These are phyloP conservation scores for Exophiala xenobiotica DNA, from an alignment of 2,329 filamentous ascomycete species.

Conservation along the genomic window DNA sequence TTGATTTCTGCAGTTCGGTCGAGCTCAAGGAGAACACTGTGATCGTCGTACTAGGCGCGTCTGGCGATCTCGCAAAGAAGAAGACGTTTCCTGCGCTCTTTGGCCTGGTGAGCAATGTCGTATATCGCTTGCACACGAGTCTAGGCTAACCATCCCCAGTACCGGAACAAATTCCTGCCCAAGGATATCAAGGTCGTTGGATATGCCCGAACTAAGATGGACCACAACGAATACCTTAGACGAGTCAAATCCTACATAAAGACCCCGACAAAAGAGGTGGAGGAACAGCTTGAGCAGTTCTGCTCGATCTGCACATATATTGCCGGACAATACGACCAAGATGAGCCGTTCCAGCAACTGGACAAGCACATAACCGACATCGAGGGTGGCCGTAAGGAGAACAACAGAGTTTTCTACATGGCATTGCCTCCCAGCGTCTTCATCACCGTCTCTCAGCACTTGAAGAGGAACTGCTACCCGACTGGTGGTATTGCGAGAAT, in stretches of 20 bases:
- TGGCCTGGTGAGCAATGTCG: constrained; percentile 78
- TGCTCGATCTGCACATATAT: constrained; percentile 85
- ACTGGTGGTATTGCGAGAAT: constrained; percentile 85
- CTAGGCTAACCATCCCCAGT: too few species aligned
- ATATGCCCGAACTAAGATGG: constrained; percentile 99
- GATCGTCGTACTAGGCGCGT: constrained; percentile 94
- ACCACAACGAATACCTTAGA: constrained; percentile 90
- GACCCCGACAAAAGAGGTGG: constrained; percentile 94
- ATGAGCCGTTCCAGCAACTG: constrained; percentile 86
- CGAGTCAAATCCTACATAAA: constrained; percentile 98
- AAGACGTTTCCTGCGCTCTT: constrained; percentile 99
- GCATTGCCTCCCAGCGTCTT: constrained; percentile 96
- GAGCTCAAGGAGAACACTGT: constrained; percentile 99
- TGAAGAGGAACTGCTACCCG: constrained; percentile 97
- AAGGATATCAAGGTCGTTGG: constrained; percentile 96
- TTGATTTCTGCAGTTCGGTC: constrained; percentile 62
- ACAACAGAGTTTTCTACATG: constrained; percentile 98
- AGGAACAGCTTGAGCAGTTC: constrained; percentile 92
- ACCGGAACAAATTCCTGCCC: constrained; percentile 96
- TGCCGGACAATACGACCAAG: constrained; percentile 96
- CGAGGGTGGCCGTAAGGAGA: constrained; percentile 78
- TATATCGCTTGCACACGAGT: too few species aligned
- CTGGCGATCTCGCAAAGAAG: constrained; percentile 98
- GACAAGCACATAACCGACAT: constrained; percentile 82
- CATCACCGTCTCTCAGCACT: constrained; percentile 92